These are phyloP conservation scores for Neurospora tetrasperma DNA, from an alignment of 495 filamentous ascomycete species.

Conservation along the genomic window DNA sequence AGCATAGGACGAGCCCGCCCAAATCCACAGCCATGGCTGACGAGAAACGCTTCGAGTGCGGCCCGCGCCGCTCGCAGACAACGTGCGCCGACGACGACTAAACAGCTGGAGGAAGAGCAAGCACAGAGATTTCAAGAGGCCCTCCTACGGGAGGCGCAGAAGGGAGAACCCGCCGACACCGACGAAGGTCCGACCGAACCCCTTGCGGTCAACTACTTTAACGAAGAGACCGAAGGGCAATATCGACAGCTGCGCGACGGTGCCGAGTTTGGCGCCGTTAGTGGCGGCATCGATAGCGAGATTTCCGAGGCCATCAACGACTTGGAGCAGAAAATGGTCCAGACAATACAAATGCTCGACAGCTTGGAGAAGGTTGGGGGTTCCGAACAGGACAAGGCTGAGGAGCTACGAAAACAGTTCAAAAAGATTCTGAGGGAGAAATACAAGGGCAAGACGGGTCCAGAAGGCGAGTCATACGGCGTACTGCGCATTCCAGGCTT, in stretches of 20 bases:
- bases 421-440: conserved; percentile 27
- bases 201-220: conserved; percentile 30
- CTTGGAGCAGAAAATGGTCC: conserved; percentile 46
- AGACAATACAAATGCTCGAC: conserved; percentile 26
- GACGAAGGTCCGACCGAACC: background rate
- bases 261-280: conserved; percentile 30
- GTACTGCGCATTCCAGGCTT: conserved; percentile 17
- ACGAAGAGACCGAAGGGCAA: conserved; percentile 34
- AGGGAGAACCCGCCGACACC: background rate
- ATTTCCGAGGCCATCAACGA: conserved; percentile 31
- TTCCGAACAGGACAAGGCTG: conserved; percentile 24
- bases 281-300: conserved; percentile 35
- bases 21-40: conserved; percentile 14
- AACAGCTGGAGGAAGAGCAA: background rate
- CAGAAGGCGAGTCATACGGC: conserved; percentile 13
- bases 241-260: conserved; percentile 21
- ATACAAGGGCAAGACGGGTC: conserved; percentile 25
- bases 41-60: conserved; percentile 11
- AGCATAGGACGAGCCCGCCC: conserved; percentile 9
- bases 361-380: conserved; percentile 25
- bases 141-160: background rate
- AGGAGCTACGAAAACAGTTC: conserved; percentile 19
- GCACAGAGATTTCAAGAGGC: background rate
- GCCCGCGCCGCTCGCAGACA: conserved; percentile 2
- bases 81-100: background rate